Evolutionary conservation across 129 eudicot genomes (phyloP), one percentile per base, ranked within the genome.

Genomic region (Erigeron canadensis): DNA sequence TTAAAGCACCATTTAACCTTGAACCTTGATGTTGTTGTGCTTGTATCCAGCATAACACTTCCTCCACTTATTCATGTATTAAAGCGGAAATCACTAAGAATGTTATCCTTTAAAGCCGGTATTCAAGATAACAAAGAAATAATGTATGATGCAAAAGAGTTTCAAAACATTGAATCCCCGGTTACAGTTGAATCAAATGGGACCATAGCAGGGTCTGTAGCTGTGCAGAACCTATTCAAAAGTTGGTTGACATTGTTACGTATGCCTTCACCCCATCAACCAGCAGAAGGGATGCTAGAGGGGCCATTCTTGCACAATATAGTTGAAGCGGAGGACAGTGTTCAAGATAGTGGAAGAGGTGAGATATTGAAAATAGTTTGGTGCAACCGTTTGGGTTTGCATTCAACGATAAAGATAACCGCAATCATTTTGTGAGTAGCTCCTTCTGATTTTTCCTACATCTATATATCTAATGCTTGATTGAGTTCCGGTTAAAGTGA

Each of bases 161-260:
- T 63, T 40, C 47, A 63, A 63, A 63, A 37, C 48, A n/a, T 0
- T 8, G 13, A 39, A 63, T 2, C 48, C 45, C 48, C 67, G 13
- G 15, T 63, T 38, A 39, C 34, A 40, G 7, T 63, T 15, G 67
- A 63, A 63, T 16, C 67, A 63, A 39, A 63, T 63, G 67, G 48
- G 48, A 39, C 67, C 17, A 63, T 39, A 63, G 67, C 67, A 63
- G 47, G 67, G 28, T 63, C 67, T 63, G 10, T 16, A 38, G 67
- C 46, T 6, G 67, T 63, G 11, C 67, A 63, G 47, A 40, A 63
- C n/a, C 12, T 63, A 47, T 63, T 63, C 40, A 63, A 63, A 63
- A 63, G 67, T 63, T 63, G 67, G 67, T 63, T 63, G n/a, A 63
- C 23, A 39, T 39, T 63, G 48, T 63, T 63, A 63, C 47, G 67